Percentiles rank a stretch among this genome's conserved stretches.
These are phyloP conservation scores for Cordyceps fumosorosea DNA, from an alignment of 2,329 filamentous ascomycete genomes.

Conservation along the genomic window DNA sequence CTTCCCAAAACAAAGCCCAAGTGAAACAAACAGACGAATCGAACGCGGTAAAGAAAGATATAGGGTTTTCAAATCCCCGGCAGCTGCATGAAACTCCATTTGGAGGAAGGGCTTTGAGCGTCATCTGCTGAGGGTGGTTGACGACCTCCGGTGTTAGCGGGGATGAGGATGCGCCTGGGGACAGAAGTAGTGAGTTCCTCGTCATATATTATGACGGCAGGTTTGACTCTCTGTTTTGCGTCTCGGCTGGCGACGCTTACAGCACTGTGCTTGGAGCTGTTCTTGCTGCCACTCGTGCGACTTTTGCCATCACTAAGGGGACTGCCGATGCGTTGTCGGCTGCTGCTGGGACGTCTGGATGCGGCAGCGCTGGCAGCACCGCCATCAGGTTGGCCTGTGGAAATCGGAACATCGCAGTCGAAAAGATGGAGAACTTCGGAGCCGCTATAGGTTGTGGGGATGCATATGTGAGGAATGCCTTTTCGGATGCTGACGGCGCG, in stretches of 20 bases:
- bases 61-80: conserved; percentile 25
- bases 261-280: conserved; percentile 7
- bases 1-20: background rate
- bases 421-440: conserved; percentile 51
- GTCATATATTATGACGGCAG: conserved; percentile 32
- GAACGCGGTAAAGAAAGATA: background rate
- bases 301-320: conserved; percentile 7
- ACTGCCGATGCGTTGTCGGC: conserved; percentile 11
- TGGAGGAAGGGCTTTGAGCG: conserved; percentile 13
- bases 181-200: conserved; percentile 27
- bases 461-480: conserved; percentile 49
- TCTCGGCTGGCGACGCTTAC: conserved; percentile 16
- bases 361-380: background rate
- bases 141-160: conserved; percentile 15
- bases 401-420: conserved; percentile 8
- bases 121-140: conserved; percentile 18
- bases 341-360: background rate
- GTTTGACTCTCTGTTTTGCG: conserved; percentile 17
- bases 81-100: conserved; percentile 31
- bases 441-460: conserved; percentile 54
- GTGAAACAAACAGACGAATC: background rate
- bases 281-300: conserved; percentile 12
- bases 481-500: conserved; percentile 48
- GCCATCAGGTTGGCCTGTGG: conserved; percentile 13
- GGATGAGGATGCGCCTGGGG: conserved; percentile 23